phyloP scores from a whole-genome alignment of 371 early-diverging fungal genomes.

The Phascolomyces articulosus region DNA sequence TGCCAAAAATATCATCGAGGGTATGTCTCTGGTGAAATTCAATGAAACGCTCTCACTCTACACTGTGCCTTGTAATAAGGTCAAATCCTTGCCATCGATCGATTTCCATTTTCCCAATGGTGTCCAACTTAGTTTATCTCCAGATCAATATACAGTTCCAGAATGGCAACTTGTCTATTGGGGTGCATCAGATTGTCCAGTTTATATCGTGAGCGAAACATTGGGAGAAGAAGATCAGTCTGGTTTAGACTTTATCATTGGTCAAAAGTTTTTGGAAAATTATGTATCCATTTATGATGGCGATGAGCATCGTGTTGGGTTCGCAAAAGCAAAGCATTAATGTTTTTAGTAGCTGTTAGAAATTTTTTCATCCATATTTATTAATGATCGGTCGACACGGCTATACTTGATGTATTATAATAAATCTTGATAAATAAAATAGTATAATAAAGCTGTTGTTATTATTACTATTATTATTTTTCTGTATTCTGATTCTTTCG shows the following conservation, averaged over 20 bases:
- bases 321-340: conserved; percentile 1
- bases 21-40: conserved; percentile 1
- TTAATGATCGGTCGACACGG: too few species aligned
- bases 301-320: conserved; percentile 26
- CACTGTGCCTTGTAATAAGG: conserved; percentile 11
- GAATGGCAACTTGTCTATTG: conserved; percentile 16
- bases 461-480: too few species aligned
- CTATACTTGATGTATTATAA: too few species aligned
- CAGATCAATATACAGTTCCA: conserved; percentile 20
- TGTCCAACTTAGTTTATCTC: conserved; percentile 7
- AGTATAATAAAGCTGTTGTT: too few species aligned
- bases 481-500: too few species aligned
- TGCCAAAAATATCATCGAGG: not conserved
- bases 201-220: conserved; percentile 7
- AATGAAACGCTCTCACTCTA: conserved; percentile 5
- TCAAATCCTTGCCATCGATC: conserved; percentile 4
- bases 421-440: too few species aligned
- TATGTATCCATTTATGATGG: conserved; percentile 35
- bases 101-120: conserved; percentile 7
- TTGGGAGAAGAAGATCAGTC: not conserved
- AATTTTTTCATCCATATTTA: too few species aligned
- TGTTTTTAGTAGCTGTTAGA: too few species aligned
- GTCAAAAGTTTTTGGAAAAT: conserved; percentile 39
- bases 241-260: conserved; percentile 24
- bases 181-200: conserved; percentile 13